These are phyloP conservation scores for Ustilago hordei DNA, from an alignment of 1,284 basidiomycete species.

Conservation along the genomic window DNA sequence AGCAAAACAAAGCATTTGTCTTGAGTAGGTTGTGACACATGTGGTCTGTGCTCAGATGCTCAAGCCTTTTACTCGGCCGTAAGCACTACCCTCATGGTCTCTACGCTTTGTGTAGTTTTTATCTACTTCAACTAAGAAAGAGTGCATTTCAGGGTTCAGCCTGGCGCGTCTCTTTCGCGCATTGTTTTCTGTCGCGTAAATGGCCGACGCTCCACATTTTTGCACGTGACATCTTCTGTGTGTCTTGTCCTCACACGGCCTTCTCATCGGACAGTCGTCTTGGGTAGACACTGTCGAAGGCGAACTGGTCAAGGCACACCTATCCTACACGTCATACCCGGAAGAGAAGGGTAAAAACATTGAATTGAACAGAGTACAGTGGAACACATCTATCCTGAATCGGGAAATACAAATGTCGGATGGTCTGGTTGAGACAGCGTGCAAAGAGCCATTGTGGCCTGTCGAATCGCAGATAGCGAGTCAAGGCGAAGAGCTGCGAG, in stretches of 20 bases:
- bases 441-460: slow-evolving; percentile 6
- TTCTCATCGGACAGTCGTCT: no score
- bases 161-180: background rate
- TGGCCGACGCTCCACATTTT: slow-evolving; percentile 2
- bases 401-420: slow-evolving; percentile 18
- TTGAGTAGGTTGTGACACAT: no score
- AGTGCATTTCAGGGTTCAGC: slow-evolving; percentile 10
- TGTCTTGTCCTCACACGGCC: background rate
- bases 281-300: background rate
- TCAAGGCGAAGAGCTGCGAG: background rate
- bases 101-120: no score
- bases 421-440: background rate
- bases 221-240: slow-evolving; percentile 5
- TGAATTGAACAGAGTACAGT: slow-evolving; percentile 36
- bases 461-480: slow-evolving; percentile 8
- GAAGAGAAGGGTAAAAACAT: slow-evolving; percentile 10
- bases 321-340: background rate
- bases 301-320: background rate
- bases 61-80: no score
- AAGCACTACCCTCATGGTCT: no score
- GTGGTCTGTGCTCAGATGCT: no score
- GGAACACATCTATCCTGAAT: slow-evolving; percentile 31
- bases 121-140: no score
- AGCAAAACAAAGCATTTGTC: no score
- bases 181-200: slow-evolving; percentile 30